Evolutionary conservation across 257 asterid species (phyloP), one percentile per base, ranked within the genome.

Genomic region (Pogostemon cablin): DNA sequence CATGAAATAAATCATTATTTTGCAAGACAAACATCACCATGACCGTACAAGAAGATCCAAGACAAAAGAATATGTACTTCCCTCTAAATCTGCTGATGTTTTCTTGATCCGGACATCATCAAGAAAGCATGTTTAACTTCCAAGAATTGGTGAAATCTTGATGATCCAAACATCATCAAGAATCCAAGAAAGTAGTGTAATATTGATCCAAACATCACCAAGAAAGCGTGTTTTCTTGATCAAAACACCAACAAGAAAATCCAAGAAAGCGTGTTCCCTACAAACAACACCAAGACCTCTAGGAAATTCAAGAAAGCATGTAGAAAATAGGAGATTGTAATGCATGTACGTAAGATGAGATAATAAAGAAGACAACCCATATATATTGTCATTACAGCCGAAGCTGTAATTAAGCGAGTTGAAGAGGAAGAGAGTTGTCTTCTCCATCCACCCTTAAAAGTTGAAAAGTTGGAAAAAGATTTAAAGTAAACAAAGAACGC

Each of bases 301-400:
- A 49, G 17, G 12, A 69, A 62, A 8, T 54, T 57, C 20, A 43
- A 63, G 35, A 54, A 77, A 38, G 38, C 7, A 17, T 42, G 68
- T 12, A 9, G 57, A 56, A 48, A 60, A 40, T 53, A 62, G 69
- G 54, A n/a, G 40, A 64, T 55, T 40, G 62, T 11, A 58, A 65
- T 69, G 82, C 79, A 74, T 58, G 73, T 78, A 35, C 72, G 65
- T 62, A 67, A 66, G 6, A 70, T 38, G 43, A 49, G 12, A 10
- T 41, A 32, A 77, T 62, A 74, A 67, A 43, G 46, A 61, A 46
- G 17, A 43, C 42, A 60, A 9, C 53, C 53, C 35, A 47, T 8
- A 9, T n/a, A 40, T 25, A 56, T 63, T 12, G 59, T 46, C 52
- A 57, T 12, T 60, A 59, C 38, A 32, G 3, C 12, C 37, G 40